phyloP scores from a whole-genome alignment of 139 green algal genomes.

The Microglena sp. region DNA sequence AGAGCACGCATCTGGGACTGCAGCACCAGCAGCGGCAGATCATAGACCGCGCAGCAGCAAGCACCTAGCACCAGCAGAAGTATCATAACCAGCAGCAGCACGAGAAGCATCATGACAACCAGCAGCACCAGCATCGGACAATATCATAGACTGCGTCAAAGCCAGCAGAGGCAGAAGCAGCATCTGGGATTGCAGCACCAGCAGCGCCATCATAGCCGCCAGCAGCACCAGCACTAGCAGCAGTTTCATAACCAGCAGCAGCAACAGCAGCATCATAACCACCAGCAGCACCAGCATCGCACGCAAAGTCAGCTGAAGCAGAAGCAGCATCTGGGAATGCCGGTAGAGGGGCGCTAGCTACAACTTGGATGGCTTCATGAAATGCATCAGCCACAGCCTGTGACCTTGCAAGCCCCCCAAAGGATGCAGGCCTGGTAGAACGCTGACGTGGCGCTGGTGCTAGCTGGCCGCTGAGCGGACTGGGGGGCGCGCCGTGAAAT shows the following conservation, averaged over 20 bases:
- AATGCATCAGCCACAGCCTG: too few species aligned
- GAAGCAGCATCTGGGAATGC: background rate
- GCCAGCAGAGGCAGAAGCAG: background rate
- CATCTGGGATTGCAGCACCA: background rate
- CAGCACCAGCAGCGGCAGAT: background rate
- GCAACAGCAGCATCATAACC: background rate
- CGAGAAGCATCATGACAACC: background rate
- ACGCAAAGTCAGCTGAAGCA: background rate
- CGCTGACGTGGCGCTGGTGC: too few species aligned
- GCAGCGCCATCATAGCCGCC: background rate
- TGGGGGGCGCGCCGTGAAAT: too few species aligned
- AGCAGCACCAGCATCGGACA: background rate
- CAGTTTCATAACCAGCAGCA: background rate
- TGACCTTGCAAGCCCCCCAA: too few species aligned
- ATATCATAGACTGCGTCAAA: background rate
- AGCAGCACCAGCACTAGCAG: background rate
- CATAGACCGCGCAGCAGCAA: background rate
- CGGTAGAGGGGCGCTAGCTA: background rate
- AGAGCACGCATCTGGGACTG: background rate
- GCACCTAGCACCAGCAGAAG: background rate
- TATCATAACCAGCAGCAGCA: background rate
- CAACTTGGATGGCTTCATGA: too few species aligned
- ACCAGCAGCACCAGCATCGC: background rate
- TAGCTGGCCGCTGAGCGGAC: too few species aligned
- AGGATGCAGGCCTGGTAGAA: too few species aligned